Conservation (phyloP, 345 rosid genomes). For the Citropsis articulata region DNA sequence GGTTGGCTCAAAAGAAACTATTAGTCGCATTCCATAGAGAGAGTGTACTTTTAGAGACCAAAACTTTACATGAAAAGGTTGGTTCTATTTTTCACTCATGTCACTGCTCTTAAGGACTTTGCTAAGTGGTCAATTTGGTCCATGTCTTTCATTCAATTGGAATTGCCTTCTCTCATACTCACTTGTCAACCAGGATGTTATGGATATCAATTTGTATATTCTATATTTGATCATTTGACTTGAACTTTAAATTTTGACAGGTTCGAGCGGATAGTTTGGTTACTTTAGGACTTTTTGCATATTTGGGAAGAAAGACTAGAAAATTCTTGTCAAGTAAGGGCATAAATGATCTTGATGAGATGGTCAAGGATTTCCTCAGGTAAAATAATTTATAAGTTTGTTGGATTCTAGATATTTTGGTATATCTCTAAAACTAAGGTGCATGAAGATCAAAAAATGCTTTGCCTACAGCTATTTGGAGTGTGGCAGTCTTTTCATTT, state of each 20-base stretch:
- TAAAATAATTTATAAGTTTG: constrained; percentile 13
- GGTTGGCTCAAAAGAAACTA: constrained; percentile 61
- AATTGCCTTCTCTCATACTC: not conserved
- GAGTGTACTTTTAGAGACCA: constrained; percentile 21
- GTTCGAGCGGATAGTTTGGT: constrained; percentile 53
- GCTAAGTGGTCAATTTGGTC: not conserved
- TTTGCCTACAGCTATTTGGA: constrained; percentile 57
- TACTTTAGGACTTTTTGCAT: constrained; percentile 65
- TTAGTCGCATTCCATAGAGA: constrained; percentile 46
- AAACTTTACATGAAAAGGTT: constrained; percentile 36
- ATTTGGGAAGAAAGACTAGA: constrained; percentile 58
- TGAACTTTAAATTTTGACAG: constrained; percentile 23
- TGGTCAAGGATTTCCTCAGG: constrained; percentile 60
- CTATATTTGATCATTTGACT: not conserved
- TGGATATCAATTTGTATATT: not conserved
- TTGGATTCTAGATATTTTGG: not conserved
- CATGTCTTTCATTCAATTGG: not conserved
- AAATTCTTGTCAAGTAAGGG: constrained; percentile 40
- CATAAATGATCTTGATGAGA: constrained; percentile 61
- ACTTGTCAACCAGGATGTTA: not conserved
- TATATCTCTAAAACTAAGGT: not conserved
- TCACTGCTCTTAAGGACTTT: not conserved
- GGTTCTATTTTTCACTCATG: constrained; percentile 10
- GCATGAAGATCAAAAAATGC: constrained; percentile 1
- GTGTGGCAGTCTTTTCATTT: constrained; percentile 61